A percentile compares a stretch with the other conserved stretches of the same genome.
Evolutionary conservation across 179 eudicot species (phyloP).

Genomic region (Silene noctiflora): DNA sequence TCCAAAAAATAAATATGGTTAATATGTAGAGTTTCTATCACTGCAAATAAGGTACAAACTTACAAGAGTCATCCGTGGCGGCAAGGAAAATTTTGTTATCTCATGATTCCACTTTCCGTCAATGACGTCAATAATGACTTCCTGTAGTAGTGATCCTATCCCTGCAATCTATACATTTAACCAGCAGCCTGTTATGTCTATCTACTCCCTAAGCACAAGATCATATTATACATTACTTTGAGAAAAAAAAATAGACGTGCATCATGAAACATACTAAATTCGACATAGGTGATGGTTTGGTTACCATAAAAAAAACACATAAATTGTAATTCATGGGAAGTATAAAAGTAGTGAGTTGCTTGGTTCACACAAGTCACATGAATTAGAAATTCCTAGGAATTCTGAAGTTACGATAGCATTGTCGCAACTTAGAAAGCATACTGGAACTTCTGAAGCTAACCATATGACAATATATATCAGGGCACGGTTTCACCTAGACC

Average conservation of each 20-base stretch:
- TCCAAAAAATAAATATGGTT: not conserved
- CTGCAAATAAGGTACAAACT: constrained; percentile 26
- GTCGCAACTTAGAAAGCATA: not conserved
- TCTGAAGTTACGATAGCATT: too few species aligned
- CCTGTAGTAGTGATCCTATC: constrained; percentile 47
- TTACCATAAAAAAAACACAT: too few species aligned
- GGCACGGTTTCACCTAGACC: too few species aligned
- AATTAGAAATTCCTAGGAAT: too few species aligned
- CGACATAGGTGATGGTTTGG: not conserved
- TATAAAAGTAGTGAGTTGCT: too few species aligned
- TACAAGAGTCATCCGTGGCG: constrained; percentile 90
- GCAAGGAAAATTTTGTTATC: constrained; percentile 73
- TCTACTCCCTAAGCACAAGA: not conserved
- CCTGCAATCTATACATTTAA: constrained; percentile 47
- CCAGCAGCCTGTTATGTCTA: not conserved
- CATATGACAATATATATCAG: not conserved
- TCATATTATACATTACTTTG: too few species aligned
- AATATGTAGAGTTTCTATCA: not conserved
- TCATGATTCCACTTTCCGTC: constrained; percentile 92
- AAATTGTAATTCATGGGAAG: too few species aligned
- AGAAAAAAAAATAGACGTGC: constrained; percentile 2
- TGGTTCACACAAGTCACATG: too few species aligned
- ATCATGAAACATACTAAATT: not conserved
- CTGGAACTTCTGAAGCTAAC: not conserved
- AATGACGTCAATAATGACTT: constrained; percentile 58